Percentiles rank a stretch among this genome's conserved stretches.
phyloP scores from a whole-genome alignment of 2,329 filamentous ascomycete species.

The Cadophora luteo-olivacea region DNA sequence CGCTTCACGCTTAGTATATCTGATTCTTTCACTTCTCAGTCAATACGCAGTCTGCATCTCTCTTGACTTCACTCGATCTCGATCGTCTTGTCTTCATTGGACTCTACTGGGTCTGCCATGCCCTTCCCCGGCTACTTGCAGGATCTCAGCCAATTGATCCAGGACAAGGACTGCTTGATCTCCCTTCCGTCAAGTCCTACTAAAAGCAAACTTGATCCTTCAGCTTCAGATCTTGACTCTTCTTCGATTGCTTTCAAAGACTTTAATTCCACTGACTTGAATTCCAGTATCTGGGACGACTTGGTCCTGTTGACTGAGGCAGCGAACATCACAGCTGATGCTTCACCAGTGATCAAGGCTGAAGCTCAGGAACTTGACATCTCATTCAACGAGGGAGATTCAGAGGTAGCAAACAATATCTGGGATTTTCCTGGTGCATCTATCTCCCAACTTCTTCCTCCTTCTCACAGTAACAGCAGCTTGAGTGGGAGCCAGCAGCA shows the following conservation, averaged over 20 bases:
- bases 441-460: background rate
- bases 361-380: background rate
- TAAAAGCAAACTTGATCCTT: constrained; percentile 10
- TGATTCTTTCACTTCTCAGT: background rate
- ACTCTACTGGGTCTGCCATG: constrained; percentile 13
- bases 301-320: background rate
- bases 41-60: background rate
- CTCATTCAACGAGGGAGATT: background rate
- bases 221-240: constrained; percentile 2
- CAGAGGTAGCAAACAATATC: background rate
- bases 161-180: constrained; percentile 35
- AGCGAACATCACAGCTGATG: background rate
- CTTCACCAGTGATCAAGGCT: background rate
- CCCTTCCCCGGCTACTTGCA: constrained; percentile 27
- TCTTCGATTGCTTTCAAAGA: constrained; percentile 11
- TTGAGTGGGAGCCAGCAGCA: constrained; percentile 2
- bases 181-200: constrained; percentile 19
- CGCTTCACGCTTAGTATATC: background rate
- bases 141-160: constrained; percentile 31
- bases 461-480: background rate
- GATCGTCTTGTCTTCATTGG: background rate
- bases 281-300: constrained; percentile 17
- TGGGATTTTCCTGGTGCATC: constrained; percentile 3
- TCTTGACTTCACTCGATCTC: background rate
- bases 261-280: constrained; percentile 8